phyloP scores from a whole-genome alignment of 176 grass and related monocot species.

The Aegilops sharonensis region DNA sequence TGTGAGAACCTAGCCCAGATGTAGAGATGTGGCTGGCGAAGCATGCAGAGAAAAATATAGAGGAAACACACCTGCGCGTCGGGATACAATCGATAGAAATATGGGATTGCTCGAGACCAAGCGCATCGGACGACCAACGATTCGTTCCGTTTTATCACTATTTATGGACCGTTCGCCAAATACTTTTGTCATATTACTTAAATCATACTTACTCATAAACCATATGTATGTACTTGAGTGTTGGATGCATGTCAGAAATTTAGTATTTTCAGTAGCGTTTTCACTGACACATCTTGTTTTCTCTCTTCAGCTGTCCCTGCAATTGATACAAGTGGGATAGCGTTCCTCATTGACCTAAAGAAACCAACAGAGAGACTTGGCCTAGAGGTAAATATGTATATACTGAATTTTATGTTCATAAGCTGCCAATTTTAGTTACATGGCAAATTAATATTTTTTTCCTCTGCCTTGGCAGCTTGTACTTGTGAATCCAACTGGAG shows the following conservation, averaged over 20 bases:
- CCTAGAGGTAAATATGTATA: slow-evolving; percentile 44
- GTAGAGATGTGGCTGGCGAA: too few species aligned
- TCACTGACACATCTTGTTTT: background rate
- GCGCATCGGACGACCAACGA: too few species aligned
- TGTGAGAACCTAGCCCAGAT: too few species aligned
- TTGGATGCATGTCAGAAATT: background rate
- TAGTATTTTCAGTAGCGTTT: background rate
- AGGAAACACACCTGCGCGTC: too few species aligned
- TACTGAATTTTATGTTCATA: background rate
- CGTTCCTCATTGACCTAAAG: slow-evolving; percentile 76
- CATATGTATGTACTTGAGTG: background rate
- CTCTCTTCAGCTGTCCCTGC: slow-evolving; percentile 54
- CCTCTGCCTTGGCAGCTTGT: too few species aligned
- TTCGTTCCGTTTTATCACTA: too few species aligned
- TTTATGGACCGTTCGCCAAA: too few species aligned
- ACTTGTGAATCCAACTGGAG: too few species aligned
- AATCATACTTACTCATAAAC: background rate
- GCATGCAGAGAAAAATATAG: too few species aligned
- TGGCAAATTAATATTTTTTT: too few species aligned
- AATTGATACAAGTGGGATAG: slow-evolving; percentile 84
- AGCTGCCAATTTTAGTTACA: background rate
- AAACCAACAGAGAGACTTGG: slow-evolving; percentile 66
- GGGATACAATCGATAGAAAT: too few species aligned
- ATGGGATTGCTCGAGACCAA: too few species aligned
- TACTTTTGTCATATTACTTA: background rate